Evolutionary conservation across 1,139 yeast species (phyloP).

Genomic region (Starmera stellimalicola): DNA sequence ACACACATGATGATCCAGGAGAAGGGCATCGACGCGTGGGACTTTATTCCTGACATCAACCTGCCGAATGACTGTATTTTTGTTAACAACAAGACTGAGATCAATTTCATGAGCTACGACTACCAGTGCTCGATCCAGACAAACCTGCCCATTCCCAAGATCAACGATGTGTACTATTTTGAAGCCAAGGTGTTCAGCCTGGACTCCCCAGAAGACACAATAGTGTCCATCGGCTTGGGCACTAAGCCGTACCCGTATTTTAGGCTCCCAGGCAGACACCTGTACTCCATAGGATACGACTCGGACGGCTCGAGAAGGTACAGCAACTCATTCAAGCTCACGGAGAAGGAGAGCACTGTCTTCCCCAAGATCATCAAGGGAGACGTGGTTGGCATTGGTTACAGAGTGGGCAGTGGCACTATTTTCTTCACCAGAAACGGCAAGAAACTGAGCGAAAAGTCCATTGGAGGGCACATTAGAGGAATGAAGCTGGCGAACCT

Average conservation of each 20-base stretch:
- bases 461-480: constrained; percentile 65
- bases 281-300: constrained; percentile 80
- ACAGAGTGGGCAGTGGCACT: constrained; percentile 69
- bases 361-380: constrained; percentile 76
- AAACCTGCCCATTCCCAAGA: constrained; percentile 78
- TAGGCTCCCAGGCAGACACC: constrained; percentile 66
- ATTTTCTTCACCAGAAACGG: constrained; percentile 90
- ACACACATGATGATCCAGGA: constrained; percentile 56
- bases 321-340: constrained; percentile 65
- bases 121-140: constrained; percentile 76
- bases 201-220: constrained; percentile 43
- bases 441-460: constrained; percentile 61
- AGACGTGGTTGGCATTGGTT: constrained; percentile 91
- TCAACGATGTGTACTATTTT: constrained; percentile 84
- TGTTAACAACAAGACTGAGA: constrained; percentile 66
- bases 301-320: constrained; percentile 74
- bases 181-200: constrained; percentile 64
- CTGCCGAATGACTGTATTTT: constrained; percentile 49
- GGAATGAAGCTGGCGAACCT: constrained; percentile 73
- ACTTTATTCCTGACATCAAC: constrained; percentile 65
- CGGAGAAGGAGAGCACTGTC: constrained; percentile 36
- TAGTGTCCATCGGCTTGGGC: constrained; percentile 66
- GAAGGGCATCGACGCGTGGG: constrained; percentile 91
- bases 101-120: constrained; percentile 58
- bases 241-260: constrained; percentile 89